phyloP scores from a whole-genome alignment of 441 rosid genomes.

The Pelargonium cotyledonis region DNA sequence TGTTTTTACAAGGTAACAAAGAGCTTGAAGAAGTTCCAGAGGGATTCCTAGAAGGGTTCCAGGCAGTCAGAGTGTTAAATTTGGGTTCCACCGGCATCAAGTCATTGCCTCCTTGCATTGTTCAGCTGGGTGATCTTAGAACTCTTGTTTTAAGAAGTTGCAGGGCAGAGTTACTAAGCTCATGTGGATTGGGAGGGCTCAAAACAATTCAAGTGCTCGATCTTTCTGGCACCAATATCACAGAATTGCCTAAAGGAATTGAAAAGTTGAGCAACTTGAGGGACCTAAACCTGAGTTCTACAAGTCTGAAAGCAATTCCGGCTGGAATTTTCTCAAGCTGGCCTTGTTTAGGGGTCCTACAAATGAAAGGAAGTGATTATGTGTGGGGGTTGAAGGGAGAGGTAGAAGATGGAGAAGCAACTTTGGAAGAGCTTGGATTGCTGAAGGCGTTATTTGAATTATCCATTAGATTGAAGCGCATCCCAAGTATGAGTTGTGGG shows the following conservation, averaged over 20 bases:
- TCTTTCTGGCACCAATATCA: constrained; percentile 31
- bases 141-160: constrained; percentile 32
- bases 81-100: constrained; percentile 22
- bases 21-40: constrained; percentile 17
- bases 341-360: constrained; percentile 25
- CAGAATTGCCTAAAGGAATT: constrained; percentile 27
- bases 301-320: constrained; percentile 25
- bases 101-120: constrained; percentile 23
- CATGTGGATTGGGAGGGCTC: constrained; percentile 19
- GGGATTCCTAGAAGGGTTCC: constrained; percentile 20
- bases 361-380: constrained; percentile 22
- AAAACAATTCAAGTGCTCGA: constrained; percentile 31
- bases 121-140: constrained; percentile 19
- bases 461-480: no score
- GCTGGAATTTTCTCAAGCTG: constrained; percentile 20
- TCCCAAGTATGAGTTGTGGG: no score
- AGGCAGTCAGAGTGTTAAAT: constrained; percentile 25
- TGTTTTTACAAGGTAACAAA: constrained; percentile 29
- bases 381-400: not conserved
- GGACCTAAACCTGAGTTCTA: constrained; percentile 30
- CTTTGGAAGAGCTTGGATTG: not conserved
- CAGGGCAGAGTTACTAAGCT: constrained; percentile 21
- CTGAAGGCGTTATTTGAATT: no score
- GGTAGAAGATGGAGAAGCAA: not conserved
- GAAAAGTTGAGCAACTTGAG: constrained; percentile 24